Conservation (phyloP, 768 basidiomycete species). For the Ramaria sp. region DNA sequence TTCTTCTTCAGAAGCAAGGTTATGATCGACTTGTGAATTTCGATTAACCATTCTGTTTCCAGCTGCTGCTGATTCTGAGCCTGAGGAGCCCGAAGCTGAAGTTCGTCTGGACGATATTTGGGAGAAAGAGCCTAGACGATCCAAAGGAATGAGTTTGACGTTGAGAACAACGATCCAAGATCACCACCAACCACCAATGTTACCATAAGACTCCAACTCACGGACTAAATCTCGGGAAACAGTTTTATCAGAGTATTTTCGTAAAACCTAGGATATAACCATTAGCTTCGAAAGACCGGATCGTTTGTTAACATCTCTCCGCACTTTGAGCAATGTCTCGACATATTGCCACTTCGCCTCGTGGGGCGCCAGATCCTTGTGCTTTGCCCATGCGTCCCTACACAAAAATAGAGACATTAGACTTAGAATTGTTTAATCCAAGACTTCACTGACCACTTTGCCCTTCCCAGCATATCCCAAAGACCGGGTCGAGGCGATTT, state of each 20-base stretch:
- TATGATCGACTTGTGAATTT: conserved; percentile 10
- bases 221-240: conserved; percentile 61
- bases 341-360: conserved; percentile 90
- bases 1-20: conserved; percentile 19
- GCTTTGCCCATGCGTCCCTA: conserved; percentile 95
- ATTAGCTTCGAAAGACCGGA: not conserved
- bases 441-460: conserved; percentile 63
- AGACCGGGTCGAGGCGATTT: conserved; percentile 68
- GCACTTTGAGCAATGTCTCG: conserved; percentile 73
- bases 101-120: not conserved
- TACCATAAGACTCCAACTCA: conserved; percentile 70
- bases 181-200: conserved; percentile 45
- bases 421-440: not conserved
- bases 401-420: not conserved
- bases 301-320: not conserved
- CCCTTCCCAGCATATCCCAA: conserved; percentile 84
- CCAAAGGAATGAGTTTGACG: not conserved
- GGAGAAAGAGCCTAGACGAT: not conserved
- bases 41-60: conserved; percentile 7
- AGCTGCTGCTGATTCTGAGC: conserved; percentile 26
- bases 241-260: conserved; percentile 77
- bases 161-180: not conserved
- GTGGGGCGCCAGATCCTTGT: conserved; percentile 63
- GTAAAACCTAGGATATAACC: conserved; percentile 43
- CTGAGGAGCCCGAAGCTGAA: conserved; percentile 36